Evolutionary conservation across 1,284 basidiomycete genomes (phyloP), one percentile per base, ranked within the genome.

Genomic region (Ganoderma sinense): DNA sequence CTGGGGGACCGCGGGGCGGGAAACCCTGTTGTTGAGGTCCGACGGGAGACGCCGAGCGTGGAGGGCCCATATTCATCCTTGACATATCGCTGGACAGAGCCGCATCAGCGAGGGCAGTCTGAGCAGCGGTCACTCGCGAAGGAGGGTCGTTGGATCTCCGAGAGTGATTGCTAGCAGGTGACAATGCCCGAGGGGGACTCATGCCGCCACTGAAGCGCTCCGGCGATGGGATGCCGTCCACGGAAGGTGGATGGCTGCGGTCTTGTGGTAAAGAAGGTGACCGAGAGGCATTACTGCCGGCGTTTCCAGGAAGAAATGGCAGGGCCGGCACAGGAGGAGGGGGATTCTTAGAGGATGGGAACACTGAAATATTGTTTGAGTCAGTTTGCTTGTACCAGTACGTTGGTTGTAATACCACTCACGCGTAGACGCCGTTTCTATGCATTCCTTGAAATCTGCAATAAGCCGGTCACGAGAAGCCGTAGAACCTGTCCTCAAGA

Each of bases 361-460:
- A 83, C 65, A 90, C 90, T 91, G 73, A 4, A n/a, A 29, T 39
- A 39, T 39, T 39, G 8, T 39, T 39, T 39, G 51, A n/a, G 51
- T 68, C 39, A 69, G 53, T 69, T 55, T 39, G 62, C 40, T 40
- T 26, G 39, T 43, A 45, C 11, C 10, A 16, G 74, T 68, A 14
- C 40, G 40, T 36, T n/a, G 39, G 33, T 16, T 56, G 2, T 56
- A 58, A n/a, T 33, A 26, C n/a, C 66, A 84, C 91, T 82, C 78
- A 96, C 95, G 80, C 56, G 86, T 87, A 43, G 86, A 83, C 40
- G 95, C 94, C 79, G 96, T 95, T 33, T 93, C 91, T 71, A 95
- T 93, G 77, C 95, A 97, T 41, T 96, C 95, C 58, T 84, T 85
- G 79, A 99, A 89, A 75, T 95, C 93, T n/a, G 84, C 80, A 55